phyloP scores from a whole-genome alignment of 164 flowering plant genomes.

The Amborella trichopoda region DNA sequence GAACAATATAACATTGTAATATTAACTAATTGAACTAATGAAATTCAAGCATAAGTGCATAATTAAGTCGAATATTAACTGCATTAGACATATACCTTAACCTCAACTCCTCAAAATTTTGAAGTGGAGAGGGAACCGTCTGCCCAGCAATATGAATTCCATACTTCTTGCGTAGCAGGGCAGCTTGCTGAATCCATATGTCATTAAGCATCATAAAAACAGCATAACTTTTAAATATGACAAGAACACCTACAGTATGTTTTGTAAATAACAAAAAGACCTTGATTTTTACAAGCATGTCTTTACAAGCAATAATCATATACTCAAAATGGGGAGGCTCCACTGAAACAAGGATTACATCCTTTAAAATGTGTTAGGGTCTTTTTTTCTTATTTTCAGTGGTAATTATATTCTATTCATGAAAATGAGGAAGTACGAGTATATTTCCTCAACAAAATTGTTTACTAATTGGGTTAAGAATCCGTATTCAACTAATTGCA shows the following conservation, averaged over 20 bases:
- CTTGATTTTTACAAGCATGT: too few species aligned
- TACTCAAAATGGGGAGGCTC: neutral
- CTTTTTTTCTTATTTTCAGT: too few species aligned
- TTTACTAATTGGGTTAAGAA: too few species aligned
- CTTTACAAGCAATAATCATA: neutral
- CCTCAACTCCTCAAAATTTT: constrained; percentile 47
- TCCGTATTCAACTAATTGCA: too few species aligned
- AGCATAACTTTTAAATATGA: neutral
- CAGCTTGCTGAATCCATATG: constrained; percentile 47
- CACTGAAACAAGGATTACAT: neutral
- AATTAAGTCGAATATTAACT: neutral
- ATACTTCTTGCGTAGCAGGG: constrained; percentile 53
- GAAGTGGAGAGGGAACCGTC: constrained; percentile 67
- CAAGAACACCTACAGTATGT: neutral
- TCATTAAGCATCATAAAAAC: neutral
- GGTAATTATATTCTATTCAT: too few species aligned
- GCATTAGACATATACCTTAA: constrained; percentile 33
- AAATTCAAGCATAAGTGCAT: neutral
- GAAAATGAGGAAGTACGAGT: too few species aligned
- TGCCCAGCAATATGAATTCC: constrained; percentile 65
- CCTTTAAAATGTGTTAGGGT: too few species aligned
- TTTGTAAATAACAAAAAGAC: neutral
- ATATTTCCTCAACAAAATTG: too few species aligned
- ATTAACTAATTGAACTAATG: neutral
- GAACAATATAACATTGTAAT: neutral